Percentiles rank a stretch among this genome's conserved stretches.
These are phyloP conservation scores for Anthracocystis walkeri DNA, from an alignment of 1,284 basidiomycete genomes.

Conservation along the genomic window DNA sequence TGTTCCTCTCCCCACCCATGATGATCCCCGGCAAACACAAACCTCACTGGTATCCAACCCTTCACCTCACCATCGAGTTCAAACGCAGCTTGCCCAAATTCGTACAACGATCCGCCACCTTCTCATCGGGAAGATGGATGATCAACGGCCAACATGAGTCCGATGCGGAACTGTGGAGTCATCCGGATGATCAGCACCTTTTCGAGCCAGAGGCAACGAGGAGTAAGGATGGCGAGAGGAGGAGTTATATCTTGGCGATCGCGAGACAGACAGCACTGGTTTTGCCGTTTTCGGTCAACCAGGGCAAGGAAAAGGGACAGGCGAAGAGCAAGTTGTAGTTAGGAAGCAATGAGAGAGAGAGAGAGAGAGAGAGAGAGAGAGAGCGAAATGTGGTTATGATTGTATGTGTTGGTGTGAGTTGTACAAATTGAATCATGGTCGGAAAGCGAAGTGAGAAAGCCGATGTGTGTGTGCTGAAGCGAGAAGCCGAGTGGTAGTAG, in stretches of 20 bases:
- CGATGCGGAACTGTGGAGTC: conserved; percentile 45
- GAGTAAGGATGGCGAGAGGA: not conserved
- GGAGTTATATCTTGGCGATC: conserved; percentile 35
- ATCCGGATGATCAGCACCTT: conserved; percentile 33
- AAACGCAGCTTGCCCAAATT: conserved; percentile 26
- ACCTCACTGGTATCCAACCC: conserved; percentile 47
- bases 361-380: not conserved
- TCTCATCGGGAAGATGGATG: conserved; percentile 31
- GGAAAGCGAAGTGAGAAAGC: not conserved
- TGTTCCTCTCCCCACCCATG: conserved; percentile 37
- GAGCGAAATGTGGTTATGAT: not conserved
- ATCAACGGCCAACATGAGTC: conserved; percentile 51
- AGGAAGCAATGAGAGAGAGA: not conserved
- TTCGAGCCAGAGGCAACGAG: conserved; percentile 1
- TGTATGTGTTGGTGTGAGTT: not conserved
- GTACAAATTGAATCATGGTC: too few relatives aligned
- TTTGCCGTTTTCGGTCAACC: conserved; percentile 38
- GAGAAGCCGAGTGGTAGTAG: not conserved
- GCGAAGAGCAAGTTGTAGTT: conserved; percentile 26
- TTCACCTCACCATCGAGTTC: conserved; percentile 54
- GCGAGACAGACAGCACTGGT: conserved; percentile 45
- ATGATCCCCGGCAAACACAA: conserved; percentile 34
- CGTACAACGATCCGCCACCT: conserved; percentile 19
- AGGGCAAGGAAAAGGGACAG: conserved; percentile 14
- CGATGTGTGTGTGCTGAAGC: not conserved